Percentiles rank a stretch among this genome's conserved stretches.
Evolutionary conservation across 257 asterid genomes (phyloP).

Genomic region (Solanum tacnaense): DNA sequence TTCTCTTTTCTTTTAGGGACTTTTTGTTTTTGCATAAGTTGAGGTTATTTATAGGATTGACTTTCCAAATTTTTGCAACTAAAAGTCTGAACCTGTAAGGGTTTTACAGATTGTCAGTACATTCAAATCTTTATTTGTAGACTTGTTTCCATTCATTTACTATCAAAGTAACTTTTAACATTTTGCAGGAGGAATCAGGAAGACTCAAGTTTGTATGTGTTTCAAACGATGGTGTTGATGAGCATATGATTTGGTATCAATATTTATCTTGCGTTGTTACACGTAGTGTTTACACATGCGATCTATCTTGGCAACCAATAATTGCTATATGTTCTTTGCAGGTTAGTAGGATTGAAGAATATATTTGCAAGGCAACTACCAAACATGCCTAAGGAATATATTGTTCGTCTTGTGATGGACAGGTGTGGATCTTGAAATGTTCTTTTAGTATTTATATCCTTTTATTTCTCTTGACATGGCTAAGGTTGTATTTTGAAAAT

Average conservation of each 20-base stretch:
- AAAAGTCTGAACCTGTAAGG: not conserved
- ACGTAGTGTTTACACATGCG: not conserved
- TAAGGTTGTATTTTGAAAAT: not conserved
- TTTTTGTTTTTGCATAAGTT: not conserved
- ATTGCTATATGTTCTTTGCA: slow-evolving; percentile 16
- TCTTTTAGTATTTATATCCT: slow-evolving; percentile 1
- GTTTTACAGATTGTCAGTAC: not conserved
- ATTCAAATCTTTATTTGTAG: not conserved
- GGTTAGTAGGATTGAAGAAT: slow-evolving; percentile 96
- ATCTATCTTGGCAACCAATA: not conserved
- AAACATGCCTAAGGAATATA: slow-evolving; percentile 98
- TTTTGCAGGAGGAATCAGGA: slow-evolving; percentile 86
- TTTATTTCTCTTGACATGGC: not conserved
- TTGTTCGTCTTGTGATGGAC: slow-evolving; percentile 98
- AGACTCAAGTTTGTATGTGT: slow-evolving; percentile 72
- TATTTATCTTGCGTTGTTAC: not conserved
- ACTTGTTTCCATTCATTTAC: not conserved
- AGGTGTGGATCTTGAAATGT: slow-evolving; percentile 36
- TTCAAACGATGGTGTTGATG: slow-evolving; percentile 75
- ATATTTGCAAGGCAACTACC: slow-evolving; percentile 94
- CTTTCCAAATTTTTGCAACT: not conserved
- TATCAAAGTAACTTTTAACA: not conserved
- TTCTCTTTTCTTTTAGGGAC: not conserved
- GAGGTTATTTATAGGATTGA: not conserved
- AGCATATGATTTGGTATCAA: slow-evolving; percentile 89